Base-by-base conservation (phyloP, 495 filamentous ascomycete species). In the Penicillium paradoxum region DNA sequence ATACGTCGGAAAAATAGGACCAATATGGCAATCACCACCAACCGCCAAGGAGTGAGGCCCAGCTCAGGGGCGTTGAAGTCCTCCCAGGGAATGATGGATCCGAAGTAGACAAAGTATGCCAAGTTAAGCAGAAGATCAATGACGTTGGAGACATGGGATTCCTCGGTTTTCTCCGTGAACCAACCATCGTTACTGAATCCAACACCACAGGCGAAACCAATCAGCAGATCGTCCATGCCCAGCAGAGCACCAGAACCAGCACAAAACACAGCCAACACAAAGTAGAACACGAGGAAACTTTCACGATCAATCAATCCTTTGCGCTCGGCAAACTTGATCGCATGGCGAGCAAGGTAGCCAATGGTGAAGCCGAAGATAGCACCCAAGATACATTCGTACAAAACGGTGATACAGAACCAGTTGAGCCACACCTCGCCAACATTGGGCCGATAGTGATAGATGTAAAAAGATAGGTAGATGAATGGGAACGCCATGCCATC, bases 401-500 rank as follows among this genome's bases (percentile, higher is more conserved):
- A 77, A 53, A 99, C 85, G 38, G 90, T 95, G 57, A 85, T 79
- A 56, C 88, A 88, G 60, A 97, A 84, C 90, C 91, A 99, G 66
- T 97, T 81, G 48, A 86, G 82, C 11, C 89, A 79, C 22, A 96
- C 88, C 44, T 86, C 63, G 36, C 71, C 70, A 6, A 84, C 78
- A 57, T 89, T 65, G 3, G 82, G 83, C 47, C 85, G 73, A 63
- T 91, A 95, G 18, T 83, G 81, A 51, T 96, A 88, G 49, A 97
- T 80, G 61, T 97, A 97, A 41, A 95, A 76, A 2, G 86, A 81
- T 14, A 97, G 79, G 67, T 97, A 99, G 65, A 99, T 85, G 72
- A 99, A 99, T 6, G 95, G 95, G 71, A 99, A 99, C 15, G 95
- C 93, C 95, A 97, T 97, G 70, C 95, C 95, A 68, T 99, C 95